Conservation (phyloP, 495 filamentous ascomycete species). For the Parachaetomium inaequale region DNA sequence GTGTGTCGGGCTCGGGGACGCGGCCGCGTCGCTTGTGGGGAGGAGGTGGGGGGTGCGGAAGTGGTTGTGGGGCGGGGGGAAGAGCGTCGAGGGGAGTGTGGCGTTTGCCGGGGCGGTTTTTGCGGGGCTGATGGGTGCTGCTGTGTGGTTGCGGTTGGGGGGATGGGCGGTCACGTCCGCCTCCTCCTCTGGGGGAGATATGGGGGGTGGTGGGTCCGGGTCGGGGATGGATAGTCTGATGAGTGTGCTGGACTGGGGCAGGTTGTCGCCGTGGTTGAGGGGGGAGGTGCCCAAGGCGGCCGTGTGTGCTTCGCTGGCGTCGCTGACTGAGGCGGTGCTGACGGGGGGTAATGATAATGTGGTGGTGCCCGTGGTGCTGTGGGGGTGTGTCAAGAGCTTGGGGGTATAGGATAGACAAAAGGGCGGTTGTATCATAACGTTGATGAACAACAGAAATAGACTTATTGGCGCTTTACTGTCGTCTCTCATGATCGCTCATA, state of each 20-base stretch:
- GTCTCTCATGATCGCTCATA: too few relatives aligned
- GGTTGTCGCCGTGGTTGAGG: slow-evolving; percentile 33
- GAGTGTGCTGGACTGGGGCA: slow-evolving; percentile 17
- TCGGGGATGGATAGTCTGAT: slow-evolving; percentile 21
- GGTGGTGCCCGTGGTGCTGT: slow-evolving; percentile 89
- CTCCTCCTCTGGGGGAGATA: slow-evolving; percentile 23
- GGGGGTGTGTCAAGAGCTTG: slow-evolving; percentile 80
- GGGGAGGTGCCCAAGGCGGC: slow-evolving; percentile 54
- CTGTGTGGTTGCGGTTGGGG: slow-evolving; percentile 69
- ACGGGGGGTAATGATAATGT: slow-evolving; percentile 99
- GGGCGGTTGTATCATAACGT: neutral
- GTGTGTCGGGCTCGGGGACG: slow-evolving; percentile 93
- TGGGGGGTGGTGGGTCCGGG: slow-evolving; percentile 5
- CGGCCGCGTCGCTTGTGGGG: slow-evolving; percentile 88
- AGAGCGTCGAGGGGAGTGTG: slow-evolving; percentile 85
- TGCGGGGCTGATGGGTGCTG: slow-evolving; percentile 65
- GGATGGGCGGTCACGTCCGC: slow-evolving; percentile 54
- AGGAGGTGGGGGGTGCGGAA: slow-evolving; percentile 80
- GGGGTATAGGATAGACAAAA: slow-evolving; percentile 27
- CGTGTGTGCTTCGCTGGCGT: slow-evolving; percentile 73
- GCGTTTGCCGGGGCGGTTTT: slow-evolving; percentile 83
- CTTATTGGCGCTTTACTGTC: too few relatives aligned
- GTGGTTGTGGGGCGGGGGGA: slow-evolving; percentile 96
- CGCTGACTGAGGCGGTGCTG: slow-evolving; percentile 88
- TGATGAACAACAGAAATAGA: neutral